Evolutionary conservation across 2,329 filamentous ascomycete species (phyloP), one percentile per base, ranked within the genome.

Genomic region (Alternaria gansuensis): DNA sequence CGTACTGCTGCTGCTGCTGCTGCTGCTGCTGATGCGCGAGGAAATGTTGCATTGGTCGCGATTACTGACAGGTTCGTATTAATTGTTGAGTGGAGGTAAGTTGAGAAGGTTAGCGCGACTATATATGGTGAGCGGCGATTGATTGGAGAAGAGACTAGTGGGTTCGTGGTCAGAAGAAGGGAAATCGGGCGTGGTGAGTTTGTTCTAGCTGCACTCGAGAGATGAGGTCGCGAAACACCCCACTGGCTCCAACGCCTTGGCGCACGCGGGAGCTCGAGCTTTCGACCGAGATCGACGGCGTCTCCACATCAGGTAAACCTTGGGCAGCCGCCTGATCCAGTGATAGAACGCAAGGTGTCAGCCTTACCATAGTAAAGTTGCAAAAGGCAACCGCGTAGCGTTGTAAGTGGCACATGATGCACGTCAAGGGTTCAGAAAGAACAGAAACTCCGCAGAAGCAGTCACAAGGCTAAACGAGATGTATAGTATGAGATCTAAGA

Each of bases 21-120:
- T 88, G 85, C 75, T 88, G 86, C 75, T 87, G 86, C 75, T 87
- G 86, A 66, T 88, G 85, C 54, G 84, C 84, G 75, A 87, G 87
- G 75, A 86, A 80, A 81, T 88, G 85, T 76, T 86, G 84, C 76
- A 82, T 82, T 78, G 83, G 67, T 64, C 63, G 67, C 67, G 63
- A 60, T 54, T 64, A 60, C 52, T 62, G 37, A 51, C 45, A 33
- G 53, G 51, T 49, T 64, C 37, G 56, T 52, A 31, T 48, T 50
- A 33, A 34, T 60, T 68, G 51, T 52, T 31, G 44, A 45, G 41
- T 53, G 53, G 51, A 31, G 26, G 52, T 26, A 50, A 54, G 59
- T 46, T 40, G 29, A 53, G 43, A 51, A 33, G 28, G 26, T 41
- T 60, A 43, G 48, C 45, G 44, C 46, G 39, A 40, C 28, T 37